Base-by-base conservation (phyloP, 208 protist species). In the Histomonas meleagridis region DNA sequence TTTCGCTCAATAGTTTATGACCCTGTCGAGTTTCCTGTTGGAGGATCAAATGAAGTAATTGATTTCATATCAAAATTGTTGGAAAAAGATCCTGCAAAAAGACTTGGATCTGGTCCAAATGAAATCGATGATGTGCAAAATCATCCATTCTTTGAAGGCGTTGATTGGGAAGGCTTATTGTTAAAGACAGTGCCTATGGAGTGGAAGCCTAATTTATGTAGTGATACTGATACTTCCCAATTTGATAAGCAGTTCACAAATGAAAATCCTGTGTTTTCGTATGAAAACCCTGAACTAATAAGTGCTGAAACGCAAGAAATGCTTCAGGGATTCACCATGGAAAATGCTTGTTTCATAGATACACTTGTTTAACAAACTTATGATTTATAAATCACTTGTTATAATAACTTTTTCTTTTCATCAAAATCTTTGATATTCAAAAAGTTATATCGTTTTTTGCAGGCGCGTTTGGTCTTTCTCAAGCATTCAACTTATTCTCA, bases 1-100 rank as follows among this genome's bases (percentile, higher is more conserved):
- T 95, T 94, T 48, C 72, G 93, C 79, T 95, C 94, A 51, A 95
- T 96, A 46, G 40, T 95, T 0, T 81, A 91, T 78, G 94, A 62
- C 38, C 70, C 93, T 46, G 21, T 95, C 0, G 35, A 76, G 18
- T 93, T 95, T 72, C 94, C 94, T 55, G 53, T 43, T 62, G 92
- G 93, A 57, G 91, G 93, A 53, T 94, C 94, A 26, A 76, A 86
- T 48, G 62, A 93, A 23, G 94, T 93, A 16, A 92, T 92, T 48
- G 91, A 92, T 53, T 65, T 94, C 9, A 43, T 95, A 2, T 92
- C 69, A 49, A 90, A 90, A 28, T 94, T 93, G 92, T 65, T 92
- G 86, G 10, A 92, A n/a, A 57, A 93, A 57, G 78, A 92, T 62
- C 93, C 35, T 49, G 62, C 92, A 69, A 91, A 81, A 51, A 49